Percentiles rank a stretch among this genome's conserved stretches.
phyloP scores from a whole-genome alignment of 2,329 filamentous ascomycete genomes.

The Ceratocystis papillata region DNA sequence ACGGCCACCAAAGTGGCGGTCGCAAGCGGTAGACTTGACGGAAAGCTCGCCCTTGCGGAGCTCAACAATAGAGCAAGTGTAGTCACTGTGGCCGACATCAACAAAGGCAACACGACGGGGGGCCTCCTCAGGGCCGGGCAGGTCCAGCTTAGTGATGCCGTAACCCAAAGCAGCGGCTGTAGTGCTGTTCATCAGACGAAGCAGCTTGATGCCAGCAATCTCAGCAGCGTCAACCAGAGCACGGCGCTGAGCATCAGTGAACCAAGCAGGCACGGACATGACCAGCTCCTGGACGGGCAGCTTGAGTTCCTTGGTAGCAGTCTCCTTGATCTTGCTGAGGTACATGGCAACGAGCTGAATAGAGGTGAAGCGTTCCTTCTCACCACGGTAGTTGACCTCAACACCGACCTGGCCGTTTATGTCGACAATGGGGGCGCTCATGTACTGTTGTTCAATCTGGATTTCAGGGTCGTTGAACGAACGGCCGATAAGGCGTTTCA shows the following conservation, averaged over 20 bases:
- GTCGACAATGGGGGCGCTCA: slow-evolving; percentile 77
- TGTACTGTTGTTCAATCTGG: slow-evolving; percentile 81
- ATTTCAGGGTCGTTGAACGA: slow-evolving; percentile 82
- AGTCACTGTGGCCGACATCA: slow-evolving; percentile 94
- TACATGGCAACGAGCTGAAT: slow-evolving; percentile 93
- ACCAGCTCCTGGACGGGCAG: slow-evolving; percentile 87
- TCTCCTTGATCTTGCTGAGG: slow-evolving; percentile 86
- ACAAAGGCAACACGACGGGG: slow-evolving; percentile 82
- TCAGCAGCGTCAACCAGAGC: slow-evolving; percentile 83
- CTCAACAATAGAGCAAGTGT: slow-evolving; percentile 86
- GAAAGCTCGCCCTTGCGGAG: slow-evolving; percentile 94
- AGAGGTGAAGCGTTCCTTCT: slow-evolving; percentile 91
- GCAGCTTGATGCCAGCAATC: slow-evolving; percentile 82
- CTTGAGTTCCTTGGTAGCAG: slow-evolving; percentile 75
- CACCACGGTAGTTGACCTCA: slow-evolving; percentile 83
- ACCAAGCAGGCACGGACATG: slow-evolving; percentile 91
- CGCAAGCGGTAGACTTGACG: slow-evolving; percentile 84
- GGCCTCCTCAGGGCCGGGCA: slow-evolving; percentile 80
- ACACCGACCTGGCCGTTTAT: slow-evolving; percentile 89
- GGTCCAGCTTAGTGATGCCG: slow-evolving; percentile 94
- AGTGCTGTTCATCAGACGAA: slow-evolving; percentile 95
- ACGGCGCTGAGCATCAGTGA: slow-evolving; percentile 87
- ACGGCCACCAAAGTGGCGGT: slow-evolving; percentile 93
- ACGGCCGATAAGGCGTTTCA: slow-evolving; percentile 88
- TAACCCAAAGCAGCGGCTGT: slow-evolving; percentile 92